Evolutionary conservation across 2,329 filamentous ascomycete species (phyloP).

Genomic region (Corynespora cassiicola): DNA sequence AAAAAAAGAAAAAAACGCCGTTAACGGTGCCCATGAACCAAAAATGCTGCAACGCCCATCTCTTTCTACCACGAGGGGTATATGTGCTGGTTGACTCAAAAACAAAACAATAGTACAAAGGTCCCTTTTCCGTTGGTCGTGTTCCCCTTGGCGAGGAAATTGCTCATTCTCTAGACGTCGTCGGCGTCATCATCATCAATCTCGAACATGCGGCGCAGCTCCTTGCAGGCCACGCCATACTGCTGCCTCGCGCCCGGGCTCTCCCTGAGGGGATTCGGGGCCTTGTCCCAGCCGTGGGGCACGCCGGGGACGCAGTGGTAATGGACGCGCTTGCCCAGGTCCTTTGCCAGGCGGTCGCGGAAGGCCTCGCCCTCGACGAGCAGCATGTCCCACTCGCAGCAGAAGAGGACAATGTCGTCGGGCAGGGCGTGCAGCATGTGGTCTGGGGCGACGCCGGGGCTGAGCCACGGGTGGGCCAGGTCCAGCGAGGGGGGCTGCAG

Average conservation of each 20-base stretch:
- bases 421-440: constrained; percentile 62
- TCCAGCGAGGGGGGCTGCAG: constrained; percentile 55
- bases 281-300: constrained; percentile 72
- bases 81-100: too few relatives aligned
- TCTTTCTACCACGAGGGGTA: too few relatives aligned
- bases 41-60: too few relatives aligned
- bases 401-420: constrained; percentile 66
- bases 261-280: constrained; percentile 64
- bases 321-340: constrained; percentile 62
- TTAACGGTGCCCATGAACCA: too few relatives aligned
- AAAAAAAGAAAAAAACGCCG: too few relatives aligned
- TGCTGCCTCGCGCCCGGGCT: constrained; percentile 59
- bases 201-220: constrained; percentile 55
- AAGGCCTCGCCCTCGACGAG: constrained; percentile 69
- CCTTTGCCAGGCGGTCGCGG: constrained; percentile 60
- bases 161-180: too few relatives aligned
- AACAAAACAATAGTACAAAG: too few relatives aligned
- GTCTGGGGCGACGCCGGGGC: constrained; percentile 62
- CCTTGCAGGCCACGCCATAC: constrained; percentile 61
- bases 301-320: constrained; percentile 66
- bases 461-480: constrained; percentile 65
- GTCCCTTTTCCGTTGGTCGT: too few relatives aligned
- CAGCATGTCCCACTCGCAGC: constrained; percentile 72
- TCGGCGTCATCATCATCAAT: constrained; percentile 37
- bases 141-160: too few relatives aligned